These are phyloP conservation scores for Chenopodium formosanum DNA, from an alignment of 148 eudicot genomes.

Conservation along the genomic window DNA sequence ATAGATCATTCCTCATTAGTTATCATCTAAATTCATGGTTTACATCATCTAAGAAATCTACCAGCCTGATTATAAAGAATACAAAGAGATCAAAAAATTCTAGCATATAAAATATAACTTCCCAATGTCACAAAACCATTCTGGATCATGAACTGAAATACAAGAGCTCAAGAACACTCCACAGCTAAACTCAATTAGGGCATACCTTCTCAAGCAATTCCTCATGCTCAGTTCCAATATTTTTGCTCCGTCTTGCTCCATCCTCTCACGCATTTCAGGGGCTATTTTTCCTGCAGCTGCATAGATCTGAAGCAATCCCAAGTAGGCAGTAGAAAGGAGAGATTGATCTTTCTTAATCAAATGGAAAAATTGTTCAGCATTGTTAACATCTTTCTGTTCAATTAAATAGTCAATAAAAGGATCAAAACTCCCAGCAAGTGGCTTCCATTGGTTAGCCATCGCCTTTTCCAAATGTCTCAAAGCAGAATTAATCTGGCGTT, in stretches of 20 bases:
- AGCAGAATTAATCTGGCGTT: constrained; percentile 38
- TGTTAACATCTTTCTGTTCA: constrained; percentile 47
- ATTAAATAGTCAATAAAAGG: constrained; percentile 34
- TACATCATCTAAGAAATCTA: neutral
- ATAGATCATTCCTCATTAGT: neutral
- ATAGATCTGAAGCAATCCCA: constrained; percentile 48
- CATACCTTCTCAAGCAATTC: constrained; percentile 47
- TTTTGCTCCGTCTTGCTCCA: constrained; percentile 46
- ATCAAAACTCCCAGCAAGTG: constrained; percentile 17
- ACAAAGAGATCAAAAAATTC: neutral
- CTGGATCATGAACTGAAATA: neutral
- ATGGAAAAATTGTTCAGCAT: constrained; percentile 51
- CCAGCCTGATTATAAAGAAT: neutral
- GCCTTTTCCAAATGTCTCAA: constrained; percentile 52
- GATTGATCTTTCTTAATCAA: constrained; percentile 37
- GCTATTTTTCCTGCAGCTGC: constrained; percentile 47
- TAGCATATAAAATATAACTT: neutral
- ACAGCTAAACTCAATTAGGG: constrained; percentile 15
- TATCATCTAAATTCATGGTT: neutral
- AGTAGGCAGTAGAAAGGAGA: constrained; percentile 43
- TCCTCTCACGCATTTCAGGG: constrained; percentile 49
- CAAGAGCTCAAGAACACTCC: neutral
- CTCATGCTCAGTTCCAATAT: constrained; percentile 47
- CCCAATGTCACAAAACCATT: neutral
- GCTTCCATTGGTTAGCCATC: constrained; percentile 36